Evolutionary conservation across 257 asterid species (phyloP).

Genomic region (Solanum commersonii): DNA sequence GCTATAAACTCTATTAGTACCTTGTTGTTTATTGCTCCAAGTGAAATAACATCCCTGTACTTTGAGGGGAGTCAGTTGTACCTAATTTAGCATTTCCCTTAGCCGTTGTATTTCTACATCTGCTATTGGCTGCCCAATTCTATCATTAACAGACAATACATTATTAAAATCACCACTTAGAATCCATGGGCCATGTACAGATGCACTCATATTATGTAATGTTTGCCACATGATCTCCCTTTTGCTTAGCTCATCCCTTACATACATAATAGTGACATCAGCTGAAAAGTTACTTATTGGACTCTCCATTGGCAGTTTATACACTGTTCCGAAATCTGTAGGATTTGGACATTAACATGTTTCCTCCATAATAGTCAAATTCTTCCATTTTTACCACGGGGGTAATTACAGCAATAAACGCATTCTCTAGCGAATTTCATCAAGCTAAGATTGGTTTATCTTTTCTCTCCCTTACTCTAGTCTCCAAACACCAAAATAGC

Average conservation of each 20-base stretch:
- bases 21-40: neutral
- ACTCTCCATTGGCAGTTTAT: neutral
- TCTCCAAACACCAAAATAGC: neutral
- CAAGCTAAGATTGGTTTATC: neutral
- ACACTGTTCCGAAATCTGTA: too few relatives aligned
- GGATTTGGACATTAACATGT: neutral
- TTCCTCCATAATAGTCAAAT: neutral
- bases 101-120: too few relatives aligned
- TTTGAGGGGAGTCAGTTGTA: neutral
- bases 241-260: neutral
- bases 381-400: neutral
- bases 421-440: neutral
- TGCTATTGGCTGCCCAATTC: too few relatives aligned
- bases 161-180: too few relatives aligned
- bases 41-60: neutral
- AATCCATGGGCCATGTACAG: too few relatives aligned
- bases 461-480: neutral
- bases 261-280: neutral
- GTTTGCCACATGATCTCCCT: neutral
- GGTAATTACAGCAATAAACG: neutral
- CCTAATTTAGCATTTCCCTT: too few relatives aligned
- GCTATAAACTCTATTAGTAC: neutral
- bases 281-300: neutral
- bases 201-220: too few relatives aligned
- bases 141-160: too few relatives aligned